Evolutionary conservation across 2,329 filamentous ascomycete species (phyloP).

Genomic region (Trichoderma sp.): DNA sequence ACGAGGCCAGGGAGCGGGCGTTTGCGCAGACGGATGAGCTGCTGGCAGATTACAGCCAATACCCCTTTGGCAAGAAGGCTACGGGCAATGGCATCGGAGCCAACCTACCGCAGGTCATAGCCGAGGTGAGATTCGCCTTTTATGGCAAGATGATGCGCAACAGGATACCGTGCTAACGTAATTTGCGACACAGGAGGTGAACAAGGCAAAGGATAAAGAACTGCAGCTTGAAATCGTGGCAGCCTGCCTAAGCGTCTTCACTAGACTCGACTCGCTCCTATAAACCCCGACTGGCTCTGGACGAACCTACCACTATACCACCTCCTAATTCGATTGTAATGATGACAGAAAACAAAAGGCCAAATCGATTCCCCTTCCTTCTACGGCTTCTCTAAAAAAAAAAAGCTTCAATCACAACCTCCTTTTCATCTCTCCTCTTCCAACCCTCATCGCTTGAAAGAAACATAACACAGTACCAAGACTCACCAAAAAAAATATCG

Average conservation of each 20-base stretch:
- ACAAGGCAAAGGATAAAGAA: conserved; percentile 85
- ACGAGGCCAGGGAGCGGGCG: conserved; percentile 88
- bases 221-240: conserved; percentile 96
- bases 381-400: background rate
- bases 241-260: conserved; percentile 95
- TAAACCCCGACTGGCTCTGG: conserved; percentile 41
- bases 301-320: background rate
- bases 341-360: conserved; percentile 11
- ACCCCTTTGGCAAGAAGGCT: conserved; percentile 87
- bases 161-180: background rate
- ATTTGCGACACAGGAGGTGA: conserved; percentile 60
- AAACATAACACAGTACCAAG: background rate
- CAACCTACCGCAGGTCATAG: conserved; percentile 82
- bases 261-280: conserved; percentile 90
- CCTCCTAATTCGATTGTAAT: conserved; percentile 8
- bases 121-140: conserved; percentile 55
- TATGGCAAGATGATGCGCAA: background rate
- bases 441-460: background rate
- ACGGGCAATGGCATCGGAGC: conserved; percentile 79
- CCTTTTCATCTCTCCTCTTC: background rate
- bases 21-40: conserved; percentile 97
- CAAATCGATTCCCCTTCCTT: conserved; percentile 1
- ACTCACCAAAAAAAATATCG: background rate
- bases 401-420: background rate
- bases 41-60: conserved; percentile 94